Evolutionary conservation across 345 rosid species (phyloP).

Genomic region (Eucalyptus decipiens): DNA sequence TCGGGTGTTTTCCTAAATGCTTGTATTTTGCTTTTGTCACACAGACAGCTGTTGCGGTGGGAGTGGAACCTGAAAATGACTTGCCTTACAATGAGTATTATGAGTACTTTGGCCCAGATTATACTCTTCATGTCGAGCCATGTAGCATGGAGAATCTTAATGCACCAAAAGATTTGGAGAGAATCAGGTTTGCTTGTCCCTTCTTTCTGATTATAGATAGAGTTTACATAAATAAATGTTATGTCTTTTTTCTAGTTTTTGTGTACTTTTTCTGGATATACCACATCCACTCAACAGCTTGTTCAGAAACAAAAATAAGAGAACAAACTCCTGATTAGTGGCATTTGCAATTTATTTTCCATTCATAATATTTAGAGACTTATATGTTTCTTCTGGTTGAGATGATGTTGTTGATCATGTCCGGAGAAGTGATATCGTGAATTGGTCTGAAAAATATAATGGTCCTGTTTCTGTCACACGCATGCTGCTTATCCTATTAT

Average conservation of each 20-base stretch:
- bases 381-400: background rate
- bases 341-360: background rate
- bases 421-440: background rate
- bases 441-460: background rate
- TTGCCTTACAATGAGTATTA: constrained; percentile 90
- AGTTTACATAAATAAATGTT: background rate
- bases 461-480: background rate
- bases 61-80: constrained; percentile 89
- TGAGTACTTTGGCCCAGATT: constrained; percentile 96
- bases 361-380: background rate
- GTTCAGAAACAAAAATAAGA: background rate
- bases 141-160: constrained; percentile 73
- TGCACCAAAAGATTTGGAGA: constrained; percentile 73
- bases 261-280: background rate
- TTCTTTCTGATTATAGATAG: background rate
- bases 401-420: background rate
- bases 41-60: constrained; percentile 98
- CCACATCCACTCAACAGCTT: background rate
- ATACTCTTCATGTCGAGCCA: constrained; percentile 86
- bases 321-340: background rate
- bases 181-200: constrained; percentile 45
- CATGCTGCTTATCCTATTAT: background rate
- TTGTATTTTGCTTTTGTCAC: background rate
- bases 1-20: background rate
- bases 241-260: background rate